Evolutionary conservation across 441 rosid species (phyloP), one percentile per base, ranked within the genome.

Genomic region (Rhodomyrtus psidioides): DNA sequence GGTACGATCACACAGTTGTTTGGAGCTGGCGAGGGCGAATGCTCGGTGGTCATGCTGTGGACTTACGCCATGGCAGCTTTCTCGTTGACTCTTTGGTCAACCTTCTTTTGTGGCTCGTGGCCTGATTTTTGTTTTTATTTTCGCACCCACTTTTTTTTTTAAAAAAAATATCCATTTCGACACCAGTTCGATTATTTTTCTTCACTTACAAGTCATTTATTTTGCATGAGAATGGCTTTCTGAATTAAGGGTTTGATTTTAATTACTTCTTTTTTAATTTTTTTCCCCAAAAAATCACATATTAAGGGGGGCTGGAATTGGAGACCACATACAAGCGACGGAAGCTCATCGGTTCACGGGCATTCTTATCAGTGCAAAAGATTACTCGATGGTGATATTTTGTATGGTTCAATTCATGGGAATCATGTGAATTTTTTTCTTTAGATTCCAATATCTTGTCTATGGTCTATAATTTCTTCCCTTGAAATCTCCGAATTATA

Each of bases 1-100:
- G 95, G 93, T 12, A 91, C 93, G 42, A 93, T 92, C 83, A 92
- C 92, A 44, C 94, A 93, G 74, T 65, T 92, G 88, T 92, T 92
- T 60, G 91, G 93, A 86, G 91, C 92, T 23, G 95, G 93, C 23
- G 92, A 92, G 85, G 87, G 88, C 9, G 92, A 93, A 86, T 93
- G 95, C 85, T 93, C 95, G 13, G 92, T 92, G 16, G 89, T 93
- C 53, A 89, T 93, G 92, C 85, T 93, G 5, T 93, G 93, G 93
- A 88, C 94, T 58, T 92, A 93, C 42, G 84, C 89, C 9, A 85
- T 92, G 88, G 95, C 93, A 44, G 90, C 95, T 4, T 46, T 91
- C 44, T 87, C 95, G 28, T 85, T 92, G 30, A 91, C 95, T 16
- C 82, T 93, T 46, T 93, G 94, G 94, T 91, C 94, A n/a, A 91